Percentiles rank a stretch among this genome's conserved stretches.
phyloP scores from a whole-genome alignment of 1,284 basidiomycete genomes.

The Paramarasmius palmivorus region DNA sequence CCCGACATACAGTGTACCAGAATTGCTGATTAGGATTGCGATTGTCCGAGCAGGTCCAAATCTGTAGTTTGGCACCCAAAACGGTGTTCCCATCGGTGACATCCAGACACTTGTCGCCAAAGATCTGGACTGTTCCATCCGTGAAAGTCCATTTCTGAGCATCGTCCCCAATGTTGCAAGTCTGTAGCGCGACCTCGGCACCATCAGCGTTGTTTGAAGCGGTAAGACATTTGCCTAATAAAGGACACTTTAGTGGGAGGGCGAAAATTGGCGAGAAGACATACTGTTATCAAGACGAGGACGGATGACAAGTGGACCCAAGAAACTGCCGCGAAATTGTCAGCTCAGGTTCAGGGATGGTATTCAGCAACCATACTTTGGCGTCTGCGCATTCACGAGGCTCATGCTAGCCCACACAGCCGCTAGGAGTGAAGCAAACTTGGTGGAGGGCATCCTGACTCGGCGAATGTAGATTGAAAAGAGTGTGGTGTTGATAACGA shows the following conservation, averaged over 20 bases:
- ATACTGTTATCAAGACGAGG: background rate
- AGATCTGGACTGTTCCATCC: slow-evolving; percentile 39
- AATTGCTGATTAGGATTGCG: background rate
- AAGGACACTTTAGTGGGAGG: background rate
- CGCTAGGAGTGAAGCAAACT: too few relatives aligned
- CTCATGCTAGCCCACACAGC: background rate
- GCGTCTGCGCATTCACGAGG: background rate
- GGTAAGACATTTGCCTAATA: slow-evolving; percentile 46
- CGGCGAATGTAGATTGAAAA: too few relatives aligned
- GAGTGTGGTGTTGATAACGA: too few relatives aligned
- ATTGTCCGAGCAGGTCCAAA: slow-evolving; percentile 41
- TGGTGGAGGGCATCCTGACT: too few relatives aligned
- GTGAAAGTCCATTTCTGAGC: slow-evolving; percentile 48
- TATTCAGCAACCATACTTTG: too few relatives aligned
- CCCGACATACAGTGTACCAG: slow-evolving; percentile 1
- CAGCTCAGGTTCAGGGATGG: background rate
- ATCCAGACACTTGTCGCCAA: slow-evolving; percentile 49
- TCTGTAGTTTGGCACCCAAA: slow-evolving; percentile 47
- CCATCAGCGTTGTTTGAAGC: slow-evolving; percentile 46
- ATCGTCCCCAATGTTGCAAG: slow-evolving; percentile 40
- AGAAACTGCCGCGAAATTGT: background rate
- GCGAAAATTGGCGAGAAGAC: background rate
- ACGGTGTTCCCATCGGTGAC: slow-evolving; percentile 37
- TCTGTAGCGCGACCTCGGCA: slow-evolving; percentile 42
- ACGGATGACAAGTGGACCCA: background rate